phyloP scores from a whole-genome alignment of 2,329 filamentous ascomycete species.

The Colletotrichum ledebouriae region DNA sequence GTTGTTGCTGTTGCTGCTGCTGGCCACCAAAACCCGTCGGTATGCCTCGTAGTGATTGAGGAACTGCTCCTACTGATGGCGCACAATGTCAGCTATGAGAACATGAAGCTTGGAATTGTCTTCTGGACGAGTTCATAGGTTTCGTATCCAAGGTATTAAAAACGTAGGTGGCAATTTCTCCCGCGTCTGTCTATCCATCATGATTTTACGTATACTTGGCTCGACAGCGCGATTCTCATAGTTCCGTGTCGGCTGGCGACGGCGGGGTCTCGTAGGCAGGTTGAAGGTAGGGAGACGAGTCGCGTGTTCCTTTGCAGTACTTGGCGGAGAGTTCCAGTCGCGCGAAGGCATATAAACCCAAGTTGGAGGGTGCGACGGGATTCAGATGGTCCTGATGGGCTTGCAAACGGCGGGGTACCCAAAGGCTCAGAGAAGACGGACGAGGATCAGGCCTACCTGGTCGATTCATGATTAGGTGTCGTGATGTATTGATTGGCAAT shows the following conservation, averaged over 20 bases:
- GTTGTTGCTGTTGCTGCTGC: slow-evolving; percentile 67
- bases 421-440: slow-evolving; percentile 42
- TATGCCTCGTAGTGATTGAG: slow-evolving; percentile 73
- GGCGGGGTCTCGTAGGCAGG: slow-evolving; percentile 24
- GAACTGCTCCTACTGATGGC: slow-evolving; percentile 65
- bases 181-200: slow-evolving; percentile 2
- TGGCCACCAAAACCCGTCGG: slow-evolving; percentile 71
- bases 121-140: background rate
- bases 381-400: slow-evolving; percentile 31
- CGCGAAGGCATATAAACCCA: background rate
- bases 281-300: slow-evolving; percentile 13
- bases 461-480: slow-evolving; percentile 66
- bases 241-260: slow-evolving; percentile 2
- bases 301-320: slow-evolving; percentile 15
- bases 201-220: background rate
- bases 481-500: slow-evolving; percentile 29
- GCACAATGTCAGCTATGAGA: slow-evolving; percentile 50
- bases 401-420: slow-evolving; percentile 39
- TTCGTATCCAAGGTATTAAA: background rate
- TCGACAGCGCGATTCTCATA: slow-evolving; percentile 7
- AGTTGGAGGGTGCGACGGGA: slow-evolving; percentile 23
- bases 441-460: slow-evolving; percentile 63
- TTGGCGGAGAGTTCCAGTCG: background rate
- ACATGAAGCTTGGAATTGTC: slow-evolving; percentile 17
- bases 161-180: background rate